phyloP scores from a whole-genome alignment of 2,329 filamentous ascomycete species.

The Trichoderma arundinaceum region DNA sequence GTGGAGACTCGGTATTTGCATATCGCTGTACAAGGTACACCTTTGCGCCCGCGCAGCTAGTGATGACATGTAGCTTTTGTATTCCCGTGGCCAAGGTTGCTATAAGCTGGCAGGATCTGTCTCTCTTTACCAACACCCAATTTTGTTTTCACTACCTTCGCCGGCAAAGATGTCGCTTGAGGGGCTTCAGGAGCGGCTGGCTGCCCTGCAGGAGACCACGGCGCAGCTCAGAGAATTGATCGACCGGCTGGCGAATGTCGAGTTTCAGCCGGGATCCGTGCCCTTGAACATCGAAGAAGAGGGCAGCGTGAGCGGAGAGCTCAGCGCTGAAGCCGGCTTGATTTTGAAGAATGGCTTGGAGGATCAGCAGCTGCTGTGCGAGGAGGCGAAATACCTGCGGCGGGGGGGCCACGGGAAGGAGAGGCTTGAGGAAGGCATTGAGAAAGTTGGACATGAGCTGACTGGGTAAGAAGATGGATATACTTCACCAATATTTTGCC shows the following conservation, averaged over 20 bases:
- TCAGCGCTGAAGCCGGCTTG: constrained; percentile 80
- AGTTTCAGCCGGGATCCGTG: constrained; percentile 64
- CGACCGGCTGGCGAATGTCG: constrained; percentile 61
- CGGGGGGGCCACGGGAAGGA: constrained; percentile 63
- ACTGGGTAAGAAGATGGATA: constrained; percentile 59
- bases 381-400: constrained; percentile 76
- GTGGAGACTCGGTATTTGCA: constrained; percentile 28
- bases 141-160: background rate
- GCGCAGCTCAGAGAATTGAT: constrained; percentile 64
- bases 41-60: background rate
- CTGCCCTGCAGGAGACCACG: constrained; percentile 65
- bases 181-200: constrained; percentile 65
- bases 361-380: constrained; percentile 78
- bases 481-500: background rate
- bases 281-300: constrained; percentile 57
- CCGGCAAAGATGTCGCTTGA: constrained; percentile 60
- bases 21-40: constrained; percentile 31
- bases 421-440: constrained; percentile 69
- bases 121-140: background rate
- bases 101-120: constrained; percentile 6
- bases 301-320: constrained; percentile 67
- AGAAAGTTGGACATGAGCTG: constrained; percentile 72
- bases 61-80: constrained; percentile 26
- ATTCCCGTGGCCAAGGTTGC: background rate
- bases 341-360: constrained; percentile 79